These are phyloP conservation scores for Phlyctochytrium arcticum DNA, from an alignment of 192 early-diverging fungal species.

Conservation along the genomic window DNA sequence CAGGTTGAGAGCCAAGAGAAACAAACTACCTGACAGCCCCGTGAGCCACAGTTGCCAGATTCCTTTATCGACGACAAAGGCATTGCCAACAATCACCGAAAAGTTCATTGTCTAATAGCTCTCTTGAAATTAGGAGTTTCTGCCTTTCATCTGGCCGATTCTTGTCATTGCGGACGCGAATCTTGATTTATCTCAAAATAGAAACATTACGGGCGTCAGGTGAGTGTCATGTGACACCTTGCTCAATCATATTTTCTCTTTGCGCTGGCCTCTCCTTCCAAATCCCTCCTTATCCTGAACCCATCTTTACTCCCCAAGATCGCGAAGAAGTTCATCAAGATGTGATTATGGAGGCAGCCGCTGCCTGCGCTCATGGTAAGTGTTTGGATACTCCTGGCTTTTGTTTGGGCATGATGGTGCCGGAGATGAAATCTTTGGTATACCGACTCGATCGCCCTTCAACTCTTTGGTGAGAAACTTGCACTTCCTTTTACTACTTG, in stretches of 20 bases:
- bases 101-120: too few species aligned
- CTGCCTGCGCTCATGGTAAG: not conserved
- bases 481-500: too few species aligned
- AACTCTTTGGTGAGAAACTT: not conserved
- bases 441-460: not conserved
- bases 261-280: not conserved
- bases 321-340: not conserved
- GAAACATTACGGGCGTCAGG: not conserved
- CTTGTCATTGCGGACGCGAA: not conserved
- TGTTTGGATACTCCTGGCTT: not conserved
- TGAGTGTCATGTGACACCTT: not conserved
- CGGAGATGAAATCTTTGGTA: not conserved
- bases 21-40: conserved; percentile 24
- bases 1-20: not conserved
- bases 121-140: too few species aligned
- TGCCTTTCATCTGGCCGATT: too few species aligned
- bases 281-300: not conserved
- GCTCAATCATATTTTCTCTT: not conserved
- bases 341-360: not conserved
- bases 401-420: not conserved
- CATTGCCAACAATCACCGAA: conserved; percentile 20
- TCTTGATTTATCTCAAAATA: not conserved
- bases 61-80: conserved; percentile 17
- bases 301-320: not conserved
- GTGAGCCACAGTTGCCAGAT: conserved; percentile 27